Conservation (phyloP, 805 yeast genomes). For the Metschnikowia amazonensis region DNA sequence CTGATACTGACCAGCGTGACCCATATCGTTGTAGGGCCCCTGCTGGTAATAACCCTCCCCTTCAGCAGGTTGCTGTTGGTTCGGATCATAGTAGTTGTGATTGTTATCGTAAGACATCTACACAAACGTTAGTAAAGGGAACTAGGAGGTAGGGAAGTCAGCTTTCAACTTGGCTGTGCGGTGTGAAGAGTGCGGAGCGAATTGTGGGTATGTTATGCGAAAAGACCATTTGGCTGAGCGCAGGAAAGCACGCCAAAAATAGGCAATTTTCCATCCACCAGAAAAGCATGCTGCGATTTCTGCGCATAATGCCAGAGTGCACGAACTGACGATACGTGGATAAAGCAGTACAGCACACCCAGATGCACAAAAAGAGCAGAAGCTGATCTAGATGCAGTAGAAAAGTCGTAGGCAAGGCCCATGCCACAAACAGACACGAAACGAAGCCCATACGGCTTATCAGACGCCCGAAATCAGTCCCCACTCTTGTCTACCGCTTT, state of each 20-base stretch:
- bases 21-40: constrained; percentile 37
- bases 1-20: constrained; percentile 29
- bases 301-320: background rate
- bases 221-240: background rate
- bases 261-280: background rate
- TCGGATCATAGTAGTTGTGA: constrained; percentile 39
- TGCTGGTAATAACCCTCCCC: constrained; percentile 35
- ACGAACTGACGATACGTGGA: background rate
- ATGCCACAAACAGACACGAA: too few species aligned
- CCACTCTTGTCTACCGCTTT: background rate
- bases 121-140: constrained; percentile 19
- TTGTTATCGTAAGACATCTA: constrained; percentile 59
- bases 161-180: background rate
- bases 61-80: constrained; percentile 26
- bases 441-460: background rate
- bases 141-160: background rate
- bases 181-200: background rate
- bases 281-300: background rate
- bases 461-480: too few species aligned
- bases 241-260: background rate
- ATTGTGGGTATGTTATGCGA: background rate
- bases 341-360: background rate
- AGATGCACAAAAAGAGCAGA: background rate
- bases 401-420: too few species aligned
- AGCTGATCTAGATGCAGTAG: too few species aligned